Conservation (phyloP, 768 basidiomycete species). For the Clitopilus hobsonii region DNA sequence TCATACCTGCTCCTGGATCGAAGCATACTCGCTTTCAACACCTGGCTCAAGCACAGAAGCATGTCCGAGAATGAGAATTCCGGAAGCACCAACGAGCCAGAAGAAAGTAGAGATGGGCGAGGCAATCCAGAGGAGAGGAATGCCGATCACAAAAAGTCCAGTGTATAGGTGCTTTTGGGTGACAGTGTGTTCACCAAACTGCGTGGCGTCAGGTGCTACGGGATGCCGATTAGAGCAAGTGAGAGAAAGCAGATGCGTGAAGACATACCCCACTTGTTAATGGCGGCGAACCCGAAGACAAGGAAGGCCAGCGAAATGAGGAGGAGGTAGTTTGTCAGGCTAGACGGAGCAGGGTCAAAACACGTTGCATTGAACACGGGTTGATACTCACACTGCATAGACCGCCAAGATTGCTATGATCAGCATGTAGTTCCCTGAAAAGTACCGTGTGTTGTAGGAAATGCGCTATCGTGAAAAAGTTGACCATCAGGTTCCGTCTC, state of each 20-base stretch:
- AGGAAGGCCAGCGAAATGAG: slow-evolving; percentile 84
- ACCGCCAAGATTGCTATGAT: slow-evolving; percentile 75
- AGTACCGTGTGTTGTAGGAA: slow-evolving; percentile 88
- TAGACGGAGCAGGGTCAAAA: slow-evolving; percentile 21
- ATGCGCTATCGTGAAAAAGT: slow-evolving; percentile 53
- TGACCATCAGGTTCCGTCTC: neutral
- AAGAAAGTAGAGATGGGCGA: slow-evolving; percentile 83
- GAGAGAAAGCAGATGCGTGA: neutral
- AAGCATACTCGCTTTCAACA: slow-evolving; percentile 88
- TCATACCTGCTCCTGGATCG: slow-evolving; percentile 50
- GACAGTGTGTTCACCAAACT: slow-evolving; percentile 74
- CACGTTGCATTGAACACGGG: neutral
- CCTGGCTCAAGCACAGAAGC: slow-evolving; percentile 91
- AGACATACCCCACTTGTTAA: slow-evolving; percentile 81
- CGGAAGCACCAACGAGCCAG: slow-evolving; percentile 90
- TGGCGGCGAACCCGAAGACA: slow-evolving; percentile 84
- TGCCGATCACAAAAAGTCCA: slow-evolving; percentile 84
- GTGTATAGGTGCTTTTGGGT: slow-evolving; percentile 91
- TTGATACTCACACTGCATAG: slow-evolving; percentile 68
- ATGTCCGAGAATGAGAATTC: slow-evolving; percentile 80
- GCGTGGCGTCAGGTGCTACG: slow-evolving; percentile 78
- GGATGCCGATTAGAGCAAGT: neutral
- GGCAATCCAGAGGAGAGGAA: slow-evolving; percentile 80
- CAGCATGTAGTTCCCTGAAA: slow-evolving; percentile 80
- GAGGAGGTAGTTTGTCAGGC: slow-evolving; percentile 78